Conservation (phyloP, 1,284 basidiomycete species). For the Stereum hirsutum region DNA sequence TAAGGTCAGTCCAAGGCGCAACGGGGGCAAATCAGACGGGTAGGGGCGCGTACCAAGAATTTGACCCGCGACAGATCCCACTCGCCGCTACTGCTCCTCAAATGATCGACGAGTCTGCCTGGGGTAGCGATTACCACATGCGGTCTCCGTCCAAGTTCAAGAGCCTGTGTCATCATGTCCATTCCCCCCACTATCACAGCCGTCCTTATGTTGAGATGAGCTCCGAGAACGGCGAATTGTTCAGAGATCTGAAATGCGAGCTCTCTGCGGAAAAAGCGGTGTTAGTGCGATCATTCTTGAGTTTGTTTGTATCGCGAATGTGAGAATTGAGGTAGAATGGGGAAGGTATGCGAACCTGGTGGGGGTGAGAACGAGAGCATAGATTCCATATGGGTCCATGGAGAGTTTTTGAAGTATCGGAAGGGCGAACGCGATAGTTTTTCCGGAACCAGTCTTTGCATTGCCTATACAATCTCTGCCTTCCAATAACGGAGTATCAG, state of each 20-base stretch:
- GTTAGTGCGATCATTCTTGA: background rate
- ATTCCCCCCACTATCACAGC: slow-evolving; percentile 94
- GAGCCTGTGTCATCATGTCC: slow-evolving; percentile 95
- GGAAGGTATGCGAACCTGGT: slow-evolving; percentile 54
- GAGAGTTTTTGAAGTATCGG: slow-evolving; percentile 90
- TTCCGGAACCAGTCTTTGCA: slow-evolving; percentile 96
- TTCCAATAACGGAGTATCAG: slow-evolving; percentile 24
- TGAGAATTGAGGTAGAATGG: background rate
- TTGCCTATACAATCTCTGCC: slow-evolving; percentile 94
- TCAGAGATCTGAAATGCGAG: slow-evolving; percentile 96
- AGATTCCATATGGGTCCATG: slow-evolving; percentile 88
- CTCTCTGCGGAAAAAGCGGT: slow-evolving; percentile 46
- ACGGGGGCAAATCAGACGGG: too few relatives aligned
- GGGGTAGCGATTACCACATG: slow-evolving; percentile 97
- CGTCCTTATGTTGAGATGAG: slow-evolving; percentile 73
- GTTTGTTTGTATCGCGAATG: too few relatives aligned
- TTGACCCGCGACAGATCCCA: slow-evolving; percentile 84
- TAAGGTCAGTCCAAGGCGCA: too few relatives aligned
- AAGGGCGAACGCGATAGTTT: slow-evolving; percentile 95
- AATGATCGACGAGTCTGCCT: slow-evolving; percentile 88
- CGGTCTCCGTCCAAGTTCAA: slow-evolving; percentile 79
- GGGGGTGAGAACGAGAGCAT: slow-evolving; percentile 88
- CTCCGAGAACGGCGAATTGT: slow-evolving; percentile 90
- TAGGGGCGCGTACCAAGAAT: slow-evolving; percentile 64
- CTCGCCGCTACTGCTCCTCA: slow-evolving; percentile 71